Conservation (phyloP, 2,329 filamentous ascomycete genomes). For the Harringtonia aguacate region DNA sequence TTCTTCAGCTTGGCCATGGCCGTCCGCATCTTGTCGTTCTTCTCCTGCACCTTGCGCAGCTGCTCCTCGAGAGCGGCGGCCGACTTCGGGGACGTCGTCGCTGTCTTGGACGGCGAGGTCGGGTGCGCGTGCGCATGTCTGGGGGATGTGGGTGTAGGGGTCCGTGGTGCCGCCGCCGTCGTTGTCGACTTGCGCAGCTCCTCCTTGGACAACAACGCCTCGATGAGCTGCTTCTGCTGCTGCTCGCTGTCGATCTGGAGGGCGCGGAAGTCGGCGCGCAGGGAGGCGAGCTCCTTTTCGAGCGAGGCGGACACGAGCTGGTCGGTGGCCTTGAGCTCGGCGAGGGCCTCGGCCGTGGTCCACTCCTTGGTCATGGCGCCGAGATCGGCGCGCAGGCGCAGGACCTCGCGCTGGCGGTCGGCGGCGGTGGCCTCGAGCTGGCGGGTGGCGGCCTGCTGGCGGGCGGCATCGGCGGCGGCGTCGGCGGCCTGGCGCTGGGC, state of each 20-base stretch:
- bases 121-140: too few relatives aligned
- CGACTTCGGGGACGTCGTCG: not conserved
- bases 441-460: conserved; percentile 29
- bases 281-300: conserved; percentile 43
- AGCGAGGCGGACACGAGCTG: conserved; percentile 48
- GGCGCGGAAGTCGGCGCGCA: conserved; percentile 39
- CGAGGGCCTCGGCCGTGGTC: conserved; percentile 36
- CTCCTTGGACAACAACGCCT: conserved; percentile 50
- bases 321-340: conserved; percentile 49
- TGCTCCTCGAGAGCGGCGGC: conserved; percentile 20
- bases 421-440: conserved; percentile 37
- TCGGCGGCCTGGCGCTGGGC: conserved; percentile 37
- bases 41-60: conserved; percentile 33
- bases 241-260: conserved; percentile 42
- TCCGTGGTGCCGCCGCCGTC: not conserved
- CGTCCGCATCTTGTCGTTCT: conserved; percentile 46
- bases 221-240: conserved; percentile 48
- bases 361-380: conserved; percentile 44
- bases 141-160: too few relatives aligned
- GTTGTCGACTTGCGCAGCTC: conserved; percentile 40
- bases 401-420: conserved; percentile 44
- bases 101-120: too few relatives aligned
- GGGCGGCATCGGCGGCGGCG: conserved; percentile 34
- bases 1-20: conserved; percentile 46
- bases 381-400: conserved; percentile 41